phyloP scores from a whole-genome alignment of 176 grass and related monocot species.

The Avena atlantica region DNA sequence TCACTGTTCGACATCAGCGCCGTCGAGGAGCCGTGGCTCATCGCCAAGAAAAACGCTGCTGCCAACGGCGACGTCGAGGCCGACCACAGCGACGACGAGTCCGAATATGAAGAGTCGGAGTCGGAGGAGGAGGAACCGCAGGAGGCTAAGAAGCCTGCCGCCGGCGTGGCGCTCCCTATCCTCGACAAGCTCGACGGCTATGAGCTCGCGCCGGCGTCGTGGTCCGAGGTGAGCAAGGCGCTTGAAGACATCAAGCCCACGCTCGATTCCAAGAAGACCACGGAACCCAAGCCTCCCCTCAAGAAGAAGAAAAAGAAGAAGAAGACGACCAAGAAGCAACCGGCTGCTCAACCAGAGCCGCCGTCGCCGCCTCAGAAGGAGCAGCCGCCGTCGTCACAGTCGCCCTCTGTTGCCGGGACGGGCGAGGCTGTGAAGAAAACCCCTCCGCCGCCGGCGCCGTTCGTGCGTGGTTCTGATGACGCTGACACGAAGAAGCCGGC shows the following conservation, averaged over 20 bases:
- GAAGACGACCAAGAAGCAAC: background rate
- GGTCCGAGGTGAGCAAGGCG: constrained; percentile 95
- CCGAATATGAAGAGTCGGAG: background rate
- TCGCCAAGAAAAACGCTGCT: constrained; percentile 47
- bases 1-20: constrained; percentile 85
- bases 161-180: constrained; percentile 63
- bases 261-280: constrained; percentile 38
- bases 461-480: background rate
- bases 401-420: background rate
- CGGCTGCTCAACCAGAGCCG: background rate
- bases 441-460: background rate
- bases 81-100: background rate
- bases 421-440: constrained; percentile 2
- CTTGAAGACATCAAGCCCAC: constrained; percentile 86
- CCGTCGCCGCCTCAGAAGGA: background rate
- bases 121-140: constrained; percentile 19
- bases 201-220: constrained; percentile 71
- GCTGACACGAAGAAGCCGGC: constrained; percentile 34
- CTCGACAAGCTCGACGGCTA: constrained; percentile 89
- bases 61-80: background rate
- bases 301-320: constrained; percentile 49
- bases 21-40: constrained; percentile 90
- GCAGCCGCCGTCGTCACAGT: background rate
- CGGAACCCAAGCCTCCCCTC: background rate
- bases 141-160: constrained; percentile 47